Evolutionary conservation across 768 basidiomycete genomes (phyloP).

Genomic region (Auriscalpium vulgare): DNA sequence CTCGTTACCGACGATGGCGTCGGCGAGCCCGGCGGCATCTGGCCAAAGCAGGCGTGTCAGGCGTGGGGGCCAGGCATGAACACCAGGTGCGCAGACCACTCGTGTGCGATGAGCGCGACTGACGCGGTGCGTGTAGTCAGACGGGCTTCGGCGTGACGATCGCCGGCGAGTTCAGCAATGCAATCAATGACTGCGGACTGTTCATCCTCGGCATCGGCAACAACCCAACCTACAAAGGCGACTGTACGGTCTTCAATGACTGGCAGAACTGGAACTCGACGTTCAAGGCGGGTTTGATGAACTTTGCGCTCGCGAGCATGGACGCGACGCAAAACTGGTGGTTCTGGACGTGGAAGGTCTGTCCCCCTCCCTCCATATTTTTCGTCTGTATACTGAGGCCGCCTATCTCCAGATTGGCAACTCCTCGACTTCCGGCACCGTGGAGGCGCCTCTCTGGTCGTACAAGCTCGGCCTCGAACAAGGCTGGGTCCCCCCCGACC

Average conservation of each 20-base stretch:
- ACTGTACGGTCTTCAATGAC: slow-evolving; percentile 38
- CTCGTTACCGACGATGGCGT: slow-evolving; percentile 27
- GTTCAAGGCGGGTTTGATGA: slow-evolving; percentile 42
- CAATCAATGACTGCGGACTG: slow-evolving; percentile 58
- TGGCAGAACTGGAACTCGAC: slow-evolving; percentile 44
- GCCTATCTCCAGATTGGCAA: slow-evolving; percentile 40
- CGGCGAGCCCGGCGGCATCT: slow-evolving; percentile 18
- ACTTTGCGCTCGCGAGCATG: slow-evolving; percentile 53
- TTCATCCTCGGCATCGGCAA: slow-evolving; percentile 30
- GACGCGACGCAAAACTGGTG: slow-evolving; percentile 62
- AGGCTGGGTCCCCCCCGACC: slow-evolving; percentile 76
- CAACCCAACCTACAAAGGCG: slow-evolving; percentile 16
- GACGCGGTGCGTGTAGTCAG: slow-evolving; percentile 23
- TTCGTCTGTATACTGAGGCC: background rate
- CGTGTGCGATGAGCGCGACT: background rate
- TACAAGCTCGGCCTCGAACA: slow-evolving; percentile 62
- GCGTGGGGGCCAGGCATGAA: slow-evolving; percentile 36
- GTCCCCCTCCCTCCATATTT: background rate
- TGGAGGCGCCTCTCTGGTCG: slow-evolving; percentile 57
- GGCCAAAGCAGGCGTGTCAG: slow-evolving; percentile 26
- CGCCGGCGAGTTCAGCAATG: slow-evolving; percentile 71
- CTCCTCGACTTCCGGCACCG: slow-evolving; percentile 38
- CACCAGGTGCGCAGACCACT: slow-evolving; percentile 27
- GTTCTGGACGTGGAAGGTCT: slow-evolving; percentile 76
- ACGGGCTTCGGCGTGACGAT: slow-evolving; percentile 59